Conservation (phyloP, 2,329 filamentous ascomycete species). For the Pyricularia sp. region DNA sequence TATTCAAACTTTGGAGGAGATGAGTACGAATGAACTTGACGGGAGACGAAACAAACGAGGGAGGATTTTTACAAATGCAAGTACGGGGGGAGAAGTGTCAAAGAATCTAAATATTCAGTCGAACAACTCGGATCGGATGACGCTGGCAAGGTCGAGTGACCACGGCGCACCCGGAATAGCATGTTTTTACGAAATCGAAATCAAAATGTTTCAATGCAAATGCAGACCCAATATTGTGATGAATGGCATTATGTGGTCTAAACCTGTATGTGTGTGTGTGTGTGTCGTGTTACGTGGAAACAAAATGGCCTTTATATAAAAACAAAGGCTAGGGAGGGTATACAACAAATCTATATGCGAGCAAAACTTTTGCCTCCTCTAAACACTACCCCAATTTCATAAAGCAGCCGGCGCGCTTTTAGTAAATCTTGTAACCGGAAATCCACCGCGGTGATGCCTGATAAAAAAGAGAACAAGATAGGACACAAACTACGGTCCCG, state of each 20-base stretch:
- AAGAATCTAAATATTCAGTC: background rate
- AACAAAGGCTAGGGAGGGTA: background rate
- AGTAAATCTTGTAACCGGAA: background rate
- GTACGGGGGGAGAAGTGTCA: background rate
- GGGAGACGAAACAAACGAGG: background rate
- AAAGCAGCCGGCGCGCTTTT: background rate
- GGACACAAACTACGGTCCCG: background rate
- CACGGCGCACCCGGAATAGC: conserved; percentile 4
- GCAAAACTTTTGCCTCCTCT: background rate
- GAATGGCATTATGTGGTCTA: no score
- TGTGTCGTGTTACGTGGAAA: background rate
- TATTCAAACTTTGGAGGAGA: background rate
- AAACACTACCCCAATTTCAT: background rate
- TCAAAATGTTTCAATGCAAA: background rate
- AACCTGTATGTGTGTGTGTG: no score
- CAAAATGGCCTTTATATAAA: background rate
- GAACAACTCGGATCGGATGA: background rate
- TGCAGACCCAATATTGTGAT: background rate
- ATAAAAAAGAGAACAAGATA: background rate
- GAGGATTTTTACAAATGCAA: background rate
- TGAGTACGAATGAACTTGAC: background rate
- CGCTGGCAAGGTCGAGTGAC: conserved; percentile 12
- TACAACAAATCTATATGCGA: background rate
- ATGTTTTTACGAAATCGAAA: background rate
- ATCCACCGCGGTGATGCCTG: background rate